Evolutionary conservation across 495 filamentous ascomycete species (phyloP).

Genomic region (Neurospora africana): DNA sequence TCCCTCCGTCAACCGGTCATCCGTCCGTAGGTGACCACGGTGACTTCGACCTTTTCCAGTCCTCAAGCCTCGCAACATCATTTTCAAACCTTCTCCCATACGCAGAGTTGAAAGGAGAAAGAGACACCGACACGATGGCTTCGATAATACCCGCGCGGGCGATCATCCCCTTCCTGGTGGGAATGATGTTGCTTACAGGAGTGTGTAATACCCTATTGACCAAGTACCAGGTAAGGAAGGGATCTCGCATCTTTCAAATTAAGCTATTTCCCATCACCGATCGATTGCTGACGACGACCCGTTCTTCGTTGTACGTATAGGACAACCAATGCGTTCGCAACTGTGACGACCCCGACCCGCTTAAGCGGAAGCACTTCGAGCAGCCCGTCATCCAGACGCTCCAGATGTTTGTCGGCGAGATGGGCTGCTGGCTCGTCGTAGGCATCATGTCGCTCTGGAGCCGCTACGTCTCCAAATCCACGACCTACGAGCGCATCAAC

Average conservation of each 20-base stretch:
- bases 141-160: constrained; percentile 36
- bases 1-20: not conserved
- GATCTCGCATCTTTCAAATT: not conserved
- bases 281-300: not conserved
- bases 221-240: constrained; percentile 72
- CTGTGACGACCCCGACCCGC: constrained; percentile 68
- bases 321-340: constrained; percentile 94
- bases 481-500: constrained; percentile 52
- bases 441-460: constrained; percentile 52
- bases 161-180: constrained; percentile 70
- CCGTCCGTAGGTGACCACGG: not conserved
- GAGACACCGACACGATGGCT: constrained; percentile 21
- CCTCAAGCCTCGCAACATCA: not conserved
- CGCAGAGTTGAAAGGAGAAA: not conserved
- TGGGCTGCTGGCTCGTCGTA: constrained; percentile 85
- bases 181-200: constrained; percentile 81
- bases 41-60: not conserved
- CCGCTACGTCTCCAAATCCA: constrained; percentile 37
- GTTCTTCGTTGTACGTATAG: constrained; percentile 28
- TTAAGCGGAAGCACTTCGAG: constrained; percentile 61
- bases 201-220: constrained; percentile 96
- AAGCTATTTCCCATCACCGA: not conserved
- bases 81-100: not conserved
- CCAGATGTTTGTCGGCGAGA: constrained; percentile 91
- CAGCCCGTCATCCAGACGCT: constrained; percentile 93